Evolutionary conservation across 331 rosid genomes (phyloP).

Genomic region (Erythrophleum ivorense): DNA sequence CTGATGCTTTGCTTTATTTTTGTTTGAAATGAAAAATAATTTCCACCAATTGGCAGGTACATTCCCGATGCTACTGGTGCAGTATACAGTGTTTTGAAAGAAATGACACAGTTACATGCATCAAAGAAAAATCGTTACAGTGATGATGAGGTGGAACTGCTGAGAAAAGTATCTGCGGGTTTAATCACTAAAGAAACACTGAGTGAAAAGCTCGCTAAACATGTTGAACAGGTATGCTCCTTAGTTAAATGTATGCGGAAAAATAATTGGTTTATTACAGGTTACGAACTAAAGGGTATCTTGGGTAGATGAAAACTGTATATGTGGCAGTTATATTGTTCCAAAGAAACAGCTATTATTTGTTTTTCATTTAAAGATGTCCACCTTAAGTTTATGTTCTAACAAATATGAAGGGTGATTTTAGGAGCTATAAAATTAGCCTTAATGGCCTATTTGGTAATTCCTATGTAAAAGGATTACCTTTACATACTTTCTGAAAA

Average conservation of each 20-base stretch:
- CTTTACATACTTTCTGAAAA: no score
- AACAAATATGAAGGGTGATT: conserved; percentile 16
- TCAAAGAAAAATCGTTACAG: conserved; percentile 70
- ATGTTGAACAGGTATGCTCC: conserved; percentile 81
- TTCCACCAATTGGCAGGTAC: conserved; percentile 65
- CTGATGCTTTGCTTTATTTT: conserved; percentile 20
- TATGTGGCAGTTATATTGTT: conserved; percentile 18
- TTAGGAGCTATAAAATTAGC: background rate
- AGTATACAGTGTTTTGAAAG: conserved; percentile 63
- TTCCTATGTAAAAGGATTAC: no score
- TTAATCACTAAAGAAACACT: conserved; percentile 74
- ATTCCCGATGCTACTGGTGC: conserved; percentile 79
- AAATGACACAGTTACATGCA: conserved; percentile 60
- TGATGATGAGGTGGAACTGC: conserved; percentile 61
- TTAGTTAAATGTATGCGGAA: conserved; percentile 1
- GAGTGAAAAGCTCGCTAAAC: conserved; percentile 80
- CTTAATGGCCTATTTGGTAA: no score
- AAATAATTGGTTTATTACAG: conserved; percentile 3
- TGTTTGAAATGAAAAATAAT: conserved; percentile 27
- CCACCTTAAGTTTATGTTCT: conserved; percentile 24
- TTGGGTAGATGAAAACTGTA: conserved; percentile 33
- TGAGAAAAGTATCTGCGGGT: conserved; percentile 63
- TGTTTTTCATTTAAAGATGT: conserved; percentile 29
- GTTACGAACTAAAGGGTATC: conserved; percentile 34
- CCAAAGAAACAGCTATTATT: conserved; percentile 21